A percentile compares a stretch with the other conserved stretches of the same genome.
Evolutionary conservation across 2,329 filamentous ascomycete genomes (phyloP).

Genomic region (Venturia asperata): DNA sequence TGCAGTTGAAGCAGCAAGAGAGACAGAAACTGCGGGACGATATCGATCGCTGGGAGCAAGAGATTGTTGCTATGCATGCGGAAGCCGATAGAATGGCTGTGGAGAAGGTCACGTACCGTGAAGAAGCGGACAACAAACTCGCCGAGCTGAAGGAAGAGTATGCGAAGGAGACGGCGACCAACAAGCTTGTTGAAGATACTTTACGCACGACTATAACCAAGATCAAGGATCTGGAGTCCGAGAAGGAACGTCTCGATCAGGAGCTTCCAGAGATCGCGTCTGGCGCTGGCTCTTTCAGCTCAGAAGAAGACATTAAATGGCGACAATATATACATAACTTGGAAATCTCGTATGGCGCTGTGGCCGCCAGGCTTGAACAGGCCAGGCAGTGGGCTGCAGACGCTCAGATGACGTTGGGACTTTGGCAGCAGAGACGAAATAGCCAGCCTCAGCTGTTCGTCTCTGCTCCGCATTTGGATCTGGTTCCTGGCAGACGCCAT

Average conservation of each 20-base stretch:
- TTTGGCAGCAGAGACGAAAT: slow-evolving; percentile 31
- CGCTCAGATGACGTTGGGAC: slow-evolving; percentile 37
- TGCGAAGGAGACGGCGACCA: slow-evolving; percentile 37
- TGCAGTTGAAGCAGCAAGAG: slow-evolving; percentile 63
- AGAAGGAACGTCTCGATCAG: slow-evolving; percentile 49
- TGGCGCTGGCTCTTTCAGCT: slow-evolving; percentile 35
- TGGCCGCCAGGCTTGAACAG: slow-evolving; percentile 30
- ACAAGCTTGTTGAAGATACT: slow-evolving; percentile 62
- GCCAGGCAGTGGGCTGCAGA: slow-evolving; percentile 35
- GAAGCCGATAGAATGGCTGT: slow-evolving; percentile 45
- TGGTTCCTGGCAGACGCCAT: slow-evolving; percentile 29
- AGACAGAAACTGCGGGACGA: slow-evolving; percentile 63
- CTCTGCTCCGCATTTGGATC: slow-evolving; percentile 26
- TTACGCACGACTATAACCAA: slow-evolving; percentile 63
- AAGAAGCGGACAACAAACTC: slow-evolving; percentile 34
- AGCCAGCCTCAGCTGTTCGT: slow-evolving; percentile 35
- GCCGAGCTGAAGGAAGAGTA: slow-evolving; percentile 36
- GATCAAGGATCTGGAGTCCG: slow-evolving; percentile 66
- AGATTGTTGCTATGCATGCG: slow-evolving; percentile 49
- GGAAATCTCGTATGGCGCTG: slow-evolving; percentile 41
- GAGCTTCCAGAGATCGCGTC: slow-evolving; percentile 38
- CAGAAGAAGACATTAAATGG: slow-evolving; percentile 50
- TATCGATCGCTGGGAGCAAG: slow-evolving; percentile 60
- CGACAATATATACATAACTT: slow-evolving; percentile 48
- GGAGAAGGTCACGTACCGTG: slow-evolving; percentile 33